phyloP scores from a whole-genome alignment of 177 flowering plant genomes.

The Vitis hybrid region DNA sequence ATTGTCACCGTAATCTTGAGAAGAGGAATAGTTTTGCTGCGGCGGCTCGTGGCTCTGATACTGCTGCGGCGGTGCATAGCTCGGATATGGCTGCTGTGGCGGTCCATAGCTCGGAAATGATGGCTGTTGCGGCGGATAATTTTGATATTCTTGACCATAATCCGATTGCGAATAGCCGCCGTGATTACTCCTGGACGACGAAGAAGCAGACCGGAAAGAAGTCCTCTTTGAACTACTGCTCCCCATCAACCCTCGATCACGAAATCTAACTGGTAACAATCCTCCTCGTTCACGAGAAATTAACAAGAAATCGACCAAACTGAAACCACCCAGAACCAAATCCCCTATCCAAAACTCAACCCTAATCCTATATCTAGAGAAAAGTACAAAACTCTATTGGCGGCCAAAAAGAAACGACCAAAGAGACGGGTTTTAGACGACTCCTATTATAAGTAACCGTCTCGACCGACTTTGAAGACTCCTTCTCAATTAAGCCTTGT shows the following conservation, averaged over 20 bases:
- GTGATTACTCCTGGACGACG: slow-evolving; percentile 11
- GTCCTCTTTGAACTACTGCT: slow-evolving; percentile 27
- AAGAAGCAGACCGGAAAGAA: slow-evolving; percentile 16
- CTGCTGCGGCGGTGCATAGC: slow-evolving; percentile 3
- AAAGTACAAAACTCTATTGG: too few species aligned
- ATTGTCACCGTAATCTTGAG: background rate
- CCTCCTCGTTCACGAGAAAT: background rate
- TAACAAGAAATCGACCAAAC: slow-evolving; percentile 1
- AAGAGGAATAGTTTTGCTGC: background rate
- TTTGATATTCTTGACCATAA: slow-evolving; percentile 20
- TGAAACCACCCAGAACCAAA: background rate
- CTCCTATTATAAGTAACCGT: too few species aligned
- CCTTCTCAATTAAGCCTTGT: too few species aligned
- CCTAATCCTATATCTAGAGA: too few species aligned
- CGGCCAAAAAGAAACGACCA: too few species aligned
- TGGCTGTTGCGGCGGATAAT: slow-evolving; percentile 18
- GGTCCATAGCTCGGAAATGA: slow-evolving; percentile 2
- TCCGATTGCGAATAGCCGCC: slow-evolving; percentile 14
- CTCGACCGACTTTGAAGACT: too few species aligned
- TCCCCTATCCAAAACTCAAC: too few species aligned
- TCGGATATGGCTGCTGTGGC: background rate
- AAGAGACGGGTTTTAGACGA: too few species aligned
- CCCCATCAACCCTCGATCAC: slow-evolving; percentile 29
- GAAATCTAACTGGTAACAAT: slow-evolving; percentile 3
- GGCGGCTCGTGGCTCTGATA: slow-evolving; percentile 9